Percentiles rank a stretch among this genome's conserved stretches.
Conservation (phyloP, 768 basidiomycete species). For the Gloeopeniophorella convolvens region DNA sequence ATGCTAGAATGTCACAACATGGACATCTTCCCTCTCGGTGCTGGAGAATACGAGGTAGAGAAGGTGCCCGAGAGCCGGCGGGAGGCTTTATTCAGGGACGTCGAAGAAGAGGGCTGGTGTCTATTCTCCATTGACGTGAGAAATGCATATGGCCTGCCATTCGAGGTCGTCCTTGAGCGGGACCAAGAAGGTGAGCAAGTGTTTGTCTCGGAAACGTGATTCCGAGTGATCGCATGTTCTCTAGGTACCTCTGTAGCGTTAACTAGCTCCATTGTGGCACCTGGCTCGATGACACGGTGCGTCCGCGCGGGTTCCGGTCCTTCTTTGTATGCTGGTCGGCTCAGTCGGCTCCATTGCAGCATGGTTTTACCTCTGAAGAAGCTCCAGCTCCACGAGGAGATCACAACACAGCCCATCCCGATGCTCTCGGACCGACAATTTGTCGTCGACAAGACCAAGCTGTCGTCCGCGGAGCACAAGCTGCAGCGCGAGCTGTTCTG, state of each 20-base stretch:
- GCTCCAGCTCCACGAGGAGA: constrained; percentile 51
- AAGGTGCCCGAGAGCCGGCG: constrained; percentile 20
- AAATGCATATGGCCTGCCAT: constrained; percentile 87
- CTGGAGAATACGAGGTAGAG: constrained; percentile 17
- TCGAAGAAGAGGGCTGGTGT: constrained; percentile 66
- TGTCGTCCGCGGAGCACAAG: constrained; percentile 52
- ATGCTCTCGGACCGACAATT: constrained; percentile 86
- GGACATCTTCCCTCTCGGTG: constrained; percentile 67
- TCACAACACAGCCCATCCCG: constrained; percentile 67
- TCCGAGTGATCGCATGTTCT: background rate
- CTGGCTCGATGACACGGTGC: constrained; percentile 80
- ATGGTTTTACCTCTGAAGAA: constrained; percentile 69
- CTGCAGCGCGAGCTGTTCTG: constrained; percentile 83
- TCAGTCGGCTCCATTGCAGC: constrained; percentile 29
- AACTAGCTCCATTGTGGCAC: constrained; percentile 62
- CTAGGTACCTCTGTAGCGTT: constrained; percentile 37
- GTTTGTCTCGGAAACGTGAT: background rate
- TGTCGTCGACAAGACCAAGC: constrained; percentile 68
- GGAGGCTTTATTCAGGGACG: constrained; percentile 33
- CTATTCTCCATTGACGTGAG: constrained; percentile 85
- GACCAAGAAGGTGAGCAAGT: constrained; percentile 55
- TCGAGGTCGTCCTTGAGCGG: constrained; percentile 77
- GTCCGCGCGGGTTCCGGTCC: constrained; percentile 22
- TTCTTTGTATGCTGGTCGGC: background rate
- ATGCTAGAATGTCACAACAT: constrained; percentile 86